These are phyloP conservation scores for Trichoderma citrinoviride DNA, from an alignment of 2,329 filamentous ascomycete genomes.

Conservation along the genomic window DNA sequence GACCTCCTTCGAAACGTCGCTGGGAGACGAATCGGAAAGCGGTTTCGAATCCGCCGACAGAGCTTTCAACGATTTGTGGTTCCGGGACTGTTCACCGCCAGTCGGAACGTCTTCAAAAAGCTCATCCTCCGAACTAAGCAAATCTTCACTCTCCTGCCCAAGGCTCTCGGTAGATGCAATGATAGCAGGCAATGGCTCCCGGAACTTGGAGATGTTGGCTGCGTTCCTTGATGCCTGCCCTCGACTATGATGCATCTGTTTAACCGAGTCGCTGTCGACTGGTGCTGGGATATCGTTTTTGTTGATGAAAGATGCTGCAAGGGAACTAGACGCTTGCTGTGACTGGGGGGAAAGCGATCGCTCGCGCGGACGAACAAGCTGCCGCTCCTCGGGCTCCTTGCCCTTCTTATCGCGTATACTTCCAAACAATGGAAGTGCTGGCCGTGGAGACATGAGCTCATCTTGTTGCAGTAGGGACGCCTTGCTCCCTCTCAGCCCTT, in stretches of 20 bases:
- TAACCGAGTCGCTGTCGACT: conserved; percentile 42
- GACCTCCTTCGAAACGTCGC: not conserved
- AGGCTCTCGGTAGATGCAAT: conserved; percentile 67
- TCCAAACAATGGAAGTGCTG: conserved; percentile 70
- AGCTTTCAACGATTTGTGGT: not conserved
- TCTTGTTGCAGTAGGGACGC: conserved; percentile 53
- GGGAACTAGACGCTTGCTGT: not conserved
- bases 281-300: conserved; percentile 5
- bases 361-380: conserved; percentile 51
- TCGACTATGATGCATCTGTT: conserved; percentile 62
- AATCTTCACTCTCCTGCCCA: conserved; percentile 61
- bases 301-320: not conserved
- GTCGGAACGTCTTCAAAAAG: conserved; percentile 1
- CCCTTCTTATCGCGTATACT: conserved; percentile 65
- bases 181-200: conserved; percentile 67
- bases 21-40: not conserved
- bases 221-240: conserved; percentile 51
- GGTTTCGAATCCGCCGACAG: not conserved
- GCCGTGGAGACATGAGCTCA: conserved; percentile 70
- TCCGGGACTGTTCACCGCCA: not conserved
- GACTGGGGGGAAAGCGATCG: conserved; percentile 6
- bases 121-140: conserved; percentile 36
- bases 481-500: conserved; percentile 48
- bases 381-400: conserved; percentile 53
- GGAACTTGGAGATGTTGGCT: conserved; percentile 55